phyloP scores from a whole-genome alignment of 306 rosid species.

The Gillenia trifoliata region DNA sequence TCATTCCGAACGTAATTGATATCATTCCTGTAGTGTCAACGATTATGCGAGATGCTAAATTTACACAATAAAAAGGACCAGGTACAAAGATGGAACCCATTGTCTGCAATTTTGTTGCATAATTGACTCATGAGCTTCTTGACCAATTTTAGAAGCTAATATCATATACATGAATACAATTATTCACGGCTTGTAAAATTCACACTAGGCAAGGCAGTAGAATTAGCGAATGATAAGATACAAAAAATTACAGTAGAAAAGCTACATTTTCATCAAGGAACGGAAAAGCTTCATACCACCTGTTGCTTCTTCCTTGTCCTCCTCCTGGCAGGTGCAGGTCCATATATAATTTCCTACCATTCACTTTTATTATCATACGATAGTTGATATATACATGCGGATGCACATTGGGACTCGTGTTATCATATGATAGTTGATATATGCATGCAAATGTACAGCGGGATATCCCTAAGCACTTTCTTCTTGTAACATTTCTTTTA shows the following conservation, averaged over 20 bases:
- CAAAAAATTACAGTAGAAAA: neutral
- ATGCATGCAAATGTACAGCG: neutral
- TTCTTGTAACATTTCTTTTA: too few species aligned
- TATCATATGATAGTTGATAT: too few species aligned
- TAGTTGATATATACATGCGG: neutral
- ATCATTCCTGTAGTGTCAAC: neutral
- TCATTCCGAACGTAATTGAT: neutral
- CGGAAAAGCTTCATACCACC: neutral
- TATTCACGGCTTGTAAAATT: neutral
- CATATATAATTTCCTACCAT: neutral
- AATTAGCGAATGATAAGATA: neutral
- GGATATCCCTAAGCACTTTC: too few species aligned
- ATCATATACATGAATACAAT: neutral
- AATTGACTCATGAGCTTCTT: neutral
- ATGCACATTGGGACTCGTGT: neutral
- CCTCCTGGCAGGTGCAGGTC: conserved; percentile 3
- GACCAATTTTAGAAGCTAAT: neutral
- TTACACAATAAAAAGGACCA: neutral
- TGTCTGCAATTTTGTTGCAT: neutral
- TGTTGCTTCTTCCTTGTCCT: neutral
- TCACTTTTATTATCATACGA: neutral
- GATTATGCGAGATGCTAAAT: neutral
- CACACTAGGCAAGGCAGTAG: neutral
- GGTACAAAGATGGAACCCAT: neutral
- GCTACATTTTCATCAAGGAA: neutral